phyloP scores from a whole-genome alignment of 2,329 filamentous ascomycete species.

The Lanzia echinophila region DNA sequence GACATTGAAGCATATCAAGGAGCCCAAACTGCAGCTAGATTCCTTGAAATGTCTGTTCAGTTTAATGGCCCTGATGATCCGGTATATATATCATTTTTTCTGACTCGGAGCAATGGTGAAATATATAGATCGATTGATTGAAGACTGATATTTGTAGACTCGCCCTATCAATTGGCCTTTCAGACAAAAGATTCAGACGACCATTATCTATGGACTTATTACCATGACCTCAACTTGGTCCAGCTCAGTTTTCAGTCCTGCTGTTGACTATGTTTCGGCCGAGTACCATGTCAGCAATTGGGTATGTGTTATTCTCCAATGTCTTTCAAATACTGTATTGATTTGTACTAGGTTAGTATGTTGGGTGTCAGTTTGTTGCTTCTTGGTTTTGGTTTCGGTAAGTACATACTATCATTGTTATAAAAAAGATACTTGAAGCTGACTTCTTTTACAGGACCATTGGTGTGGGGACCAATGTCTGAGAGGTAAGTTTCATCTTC shows the following conservation, averaged over 20 bases:
- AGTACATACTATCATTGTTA: neutral
- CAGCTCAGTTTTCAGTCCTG: constrained; percentile 21
- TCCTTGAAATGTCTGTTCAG: too few relatives aligned
- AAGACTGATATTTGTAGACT: neutral
- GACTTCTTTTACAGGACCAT: constrained; percentile 46
- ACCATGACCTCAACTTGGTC: constrained; percentile 24
- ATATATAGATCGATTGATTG: too few relatives aligned
- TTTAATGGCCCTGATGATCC: neutral
- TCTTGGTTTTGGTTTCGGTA: constrained; percentile 35
- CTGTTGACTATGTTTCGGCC: constrained; percentile 28
- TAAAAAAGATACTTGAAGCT: neutral
- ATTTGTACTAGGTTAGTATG: neutral
- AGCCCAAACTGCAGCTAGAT: too few relatives aligned
- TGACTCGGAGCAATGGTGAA: too few relatives aligned
- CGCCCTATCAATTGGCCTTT: constrained; percentile 63
- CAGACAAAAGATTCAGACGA: constrained; percentile 62
- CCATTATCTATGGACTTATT: constrained; percentile 50
- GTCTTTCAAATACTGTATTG: constrained; percentile 36
- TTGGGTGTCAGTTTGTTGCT: constrained; percentile 39
- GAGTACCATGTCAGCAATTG: constrained; percentile 31
- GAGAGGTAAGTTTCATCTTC: constrained; percentile 40
- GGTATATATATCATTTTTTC: neutral
- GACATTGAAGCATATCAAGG: too few relatives aligned
- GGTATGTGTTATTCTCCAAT: constrained; percentile 40
- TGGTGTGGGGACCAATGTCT: constrained; percentile 58